These are phyloP conservation scores for Alnus glutinosa DNA, from an alignment of 306 rosid species.

Conservation along the genomic window DNA sequence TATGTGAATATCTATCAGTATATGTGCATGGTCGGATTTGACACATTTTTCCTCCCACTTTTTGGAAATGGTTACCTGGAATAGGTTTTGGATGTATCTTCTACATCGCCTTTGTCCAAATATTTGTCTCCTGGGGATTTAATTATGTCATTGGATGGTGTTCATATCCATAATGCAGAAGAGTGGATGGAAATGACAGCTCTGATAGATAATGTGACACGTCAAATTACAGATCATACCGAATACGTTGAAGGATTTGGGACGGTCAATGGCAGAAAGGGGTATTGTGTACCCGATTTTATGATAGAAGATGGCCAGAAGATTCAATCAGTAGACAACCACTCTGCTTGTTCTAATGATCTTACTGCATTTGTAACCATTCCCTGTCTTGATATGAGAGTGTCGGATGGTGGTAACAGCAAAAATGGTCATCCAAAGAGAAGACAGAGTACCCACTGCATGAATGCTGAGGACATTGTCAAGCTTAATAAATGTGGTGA, in stretches of 20 bases:
- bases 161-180: constrained; percentile 49
- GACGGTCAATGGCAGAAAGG: constrained; percentile 50
- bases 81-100: constrained; percentile 70
- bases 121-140: constrained; percentile 71
- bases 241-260: constrained; percentile 24
- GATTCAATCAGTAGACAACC: constrained; percentile 33
- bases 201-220: constrained; percentile 40
- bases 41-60: constrained; percentile 19
- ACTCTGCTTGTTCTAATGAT: constrained; percentile 50
- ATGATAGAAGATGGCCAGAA: constrained; percentile 53
- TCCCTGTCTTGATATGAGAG: constrained; percentile 38
- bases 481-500: constrained; percentile 63
- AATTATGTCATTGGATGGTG: constrained; percentile 64
- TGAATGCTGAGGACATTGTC: constrained; percentile 61
- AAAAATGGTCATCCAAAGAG: constrained; percentile 31
- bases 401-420: constrained; percentile 31
- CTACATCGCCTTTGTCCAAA: constrained; percentile 65
- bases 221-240: constrained; percentile 38
- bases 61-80: constrained; percentile 30
- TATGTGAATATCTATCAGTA: background rate
- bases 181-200: constrained; percentile 66
- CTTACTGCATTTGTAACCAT: constrained; percentile 51
- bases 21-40: constrained; percentile 7
- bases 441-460: constrained; percentile 51
- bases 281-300: constrained; percentile 68